Evolutionary conservation across 768 basidiomycete genomes (phyloP).

Genomic region (Kwoniella mangroviensis): DNA sequence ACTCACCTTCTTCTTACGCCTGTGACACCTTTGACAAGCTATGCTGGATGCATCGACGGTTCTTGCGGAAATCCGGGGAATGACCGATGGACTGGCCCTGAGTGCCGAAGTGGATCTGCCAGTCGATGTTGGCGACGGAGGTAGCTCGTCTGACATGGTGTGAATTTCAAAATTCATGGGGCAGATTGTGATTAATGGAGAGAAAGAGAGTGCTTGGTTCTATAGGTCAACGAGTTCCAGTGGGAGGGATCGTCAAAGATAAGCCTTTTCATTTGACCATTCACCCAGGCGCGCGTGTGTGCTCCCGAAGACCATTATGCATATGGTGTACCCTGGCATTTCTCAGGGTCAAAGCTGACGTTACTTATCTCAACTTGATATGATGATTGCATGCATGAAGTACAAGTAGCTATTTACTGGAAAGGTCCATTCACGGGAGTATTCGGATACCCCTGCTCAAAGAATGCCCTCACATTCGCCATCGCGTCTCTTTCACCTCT

Average conservation of each 20-base stretch:
- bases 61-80: not conserved
- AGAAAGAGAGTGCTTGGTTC: not conserved
- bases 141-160: not conserved
- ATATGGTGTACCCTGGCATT: no score
- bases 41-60: not conserved
- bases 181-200: not conserved
- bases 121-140: not conserved
- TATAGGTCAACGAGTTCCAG: not conserved
- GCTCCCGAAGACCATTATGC: no score
- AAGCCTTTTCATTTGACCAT: no score
- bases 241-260: no score
- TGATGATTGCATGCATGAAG: no score
- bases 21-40: not conserved
- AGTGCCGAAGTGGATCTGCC: not conserved
- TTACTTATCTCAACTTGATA: no score
- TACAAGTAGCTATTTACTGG: not conserved
- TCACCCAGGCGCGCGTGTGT: no score
- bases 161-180: no score
- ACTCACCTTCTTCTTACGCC: not conserved
- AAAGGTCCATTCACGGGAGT: constrained; percentile 49
- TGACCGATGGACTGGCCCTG: not conserved
- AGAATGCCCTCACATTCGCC: constrained; percentile 40
- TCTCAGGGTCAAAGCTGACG: no score
- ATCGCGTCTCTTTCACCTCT: constrained; percentile 43
- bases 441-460: constrained; percentile 40